Evolutionary conservation across 1,139 yeast genomes (phyloP).

Genomic region (Spathaspora sp.): DNA sequence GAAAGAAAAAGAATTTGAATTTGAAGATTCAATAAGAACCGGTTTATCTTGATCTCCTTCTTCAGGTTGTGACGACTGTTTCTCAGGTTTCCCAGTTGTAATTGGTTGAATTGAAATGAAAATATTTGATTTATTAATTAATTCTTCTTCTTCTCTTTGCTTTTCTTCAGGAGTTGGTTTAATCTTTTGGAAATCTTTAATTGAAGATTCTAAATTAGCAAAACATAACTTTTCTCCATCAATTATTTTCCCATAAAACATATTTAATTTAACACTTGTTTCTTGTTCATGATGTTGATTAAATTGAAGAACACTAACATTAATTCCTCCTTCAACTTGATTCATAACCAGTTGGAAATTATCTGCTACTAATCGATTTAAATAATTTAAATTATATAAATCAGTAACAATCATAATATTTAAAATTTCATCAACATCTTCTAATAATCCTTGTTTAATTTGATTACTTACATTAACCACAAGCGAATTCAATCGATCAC

Average conservation of each 20-base stretch:
- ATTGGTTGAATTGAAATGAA: constrained; percentile 79
- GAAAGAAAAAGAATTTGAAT: constrained; percentile 52
- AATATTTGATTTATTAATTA: constrained; percentile 57
- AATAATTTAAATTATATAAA: constrained; percentile 64
- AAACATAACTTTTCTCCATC: constrained; percentile 90
- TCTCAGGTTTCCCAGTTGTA: neutral
- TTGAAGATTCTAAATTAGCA: constrained; percentile 80
- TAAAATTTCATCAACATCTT: constrained; percentile 50
- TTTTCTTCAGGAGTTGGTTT: constrained; percentile 19
- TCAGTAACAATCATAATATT: constrained; percentile 68
- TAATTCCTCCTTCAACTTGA: constrained; percentile 89
- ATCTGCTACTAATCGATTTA: constrained; percentile 62
- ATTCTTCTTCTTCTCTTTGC: constrained; percentile 21
- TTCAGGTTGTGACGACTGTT: neutral
- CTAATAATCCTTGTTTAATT: constrained; percentile 61
- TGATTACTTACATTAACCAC: constrained; percentile 41
- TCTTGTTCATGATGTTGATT: constrained; percentile 36
- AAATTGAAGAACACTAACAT: constrained; percentile 54
- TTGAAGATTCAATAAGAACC: constrained; percentile 41
- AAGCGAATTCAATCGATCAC: constrained; percentile 35
- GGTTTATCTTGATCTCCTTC: constrained; percentile 29
- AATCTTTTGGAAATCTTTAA: constrained; percentile 41
- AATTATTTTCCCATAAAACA: constrained; percentile 72
- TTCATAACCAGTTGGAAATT: constrained; percentile 82
- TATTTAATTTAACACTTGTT: constrained; percentile 50